Percentiles rank a stretch among this genome's conserved stretches.
phyloP scores from a whole-genome alignment of 1,284 basidiomycete species.

The Ustilago loliicola region DNA sequence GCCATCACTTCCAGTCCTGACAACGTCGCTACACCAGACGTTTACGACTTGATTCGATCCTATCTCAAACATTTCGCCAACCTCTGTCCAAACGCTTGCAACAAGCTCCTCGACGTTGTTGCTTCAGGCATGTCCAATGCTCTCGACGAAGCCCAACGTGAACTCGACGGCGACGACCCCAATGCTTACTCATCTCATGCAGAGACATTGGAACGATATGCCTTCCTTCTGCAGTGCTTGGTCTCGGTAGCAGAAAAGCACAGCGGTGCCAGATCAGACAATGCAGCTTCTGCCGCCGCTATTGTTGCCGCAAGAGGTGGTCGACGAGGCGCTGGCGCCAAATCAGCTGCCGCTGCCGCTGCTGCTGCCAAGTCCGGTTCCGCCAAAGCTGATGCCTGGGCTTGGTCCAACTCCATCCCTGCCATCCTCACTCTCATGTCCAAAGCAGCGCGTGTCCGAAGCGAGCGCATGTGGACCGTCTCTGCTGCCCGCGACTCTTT shows the following conservation, averaged over 20 bases:
- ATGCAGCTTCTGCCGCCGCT: conserved; percentile 26
- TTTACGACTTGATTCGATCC: conserved; percentile 60
- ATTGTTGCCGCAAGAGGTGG: conserved; percentile 37
- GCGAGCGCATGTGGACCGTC: conserved; percentile 63
- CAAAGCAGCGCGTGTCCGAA: conserved; percentile 56
- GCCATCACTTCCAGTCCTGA: conserved; percentile 53
- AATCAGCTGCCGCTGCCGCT: conserved; percentile 36
- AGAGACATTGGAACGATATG: conserved; percentile 63
- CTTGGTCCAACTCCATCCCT: conserved; percentile 62
- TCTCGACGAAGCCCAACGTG: conserved; percentile 56
- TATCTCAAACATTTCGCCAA: conserved; percentile 62
- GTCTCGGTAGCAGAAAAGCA: conserved; percentile 63
- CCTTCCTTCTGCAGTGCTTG: conserved; percentile 68
- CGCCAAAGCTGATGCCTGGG: conserved; percentile 54
- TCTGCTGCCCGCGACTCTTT: conserved; percentile 65
- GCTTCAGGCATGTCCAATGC: conserved; percentile 54
- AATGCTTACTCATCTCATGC: conserved; percentile 55
- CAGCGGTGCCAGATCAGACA: conserved; percentile 37
- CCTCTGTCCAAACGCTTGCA: conserved; percentile 52
- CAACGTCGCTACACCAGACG: conserved; percentile 44
- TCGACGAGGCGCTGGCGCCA: conserved; percentile 40
- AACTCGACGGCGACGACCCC: conserved; percentile 51
- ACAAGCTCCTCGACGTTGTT: conserved; percentile 64
- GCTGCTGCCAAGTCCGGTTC: conserved; percentile 39
- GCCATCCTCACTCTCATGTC: conserved; percentile 58